A percentile compares a stretch with the other conserved stretches of the same genome.
Evolutionary conservation across 1,284 basidiomycete genomes (phyloP).

Genomic region (Sphagnurus paluster): DNA sequence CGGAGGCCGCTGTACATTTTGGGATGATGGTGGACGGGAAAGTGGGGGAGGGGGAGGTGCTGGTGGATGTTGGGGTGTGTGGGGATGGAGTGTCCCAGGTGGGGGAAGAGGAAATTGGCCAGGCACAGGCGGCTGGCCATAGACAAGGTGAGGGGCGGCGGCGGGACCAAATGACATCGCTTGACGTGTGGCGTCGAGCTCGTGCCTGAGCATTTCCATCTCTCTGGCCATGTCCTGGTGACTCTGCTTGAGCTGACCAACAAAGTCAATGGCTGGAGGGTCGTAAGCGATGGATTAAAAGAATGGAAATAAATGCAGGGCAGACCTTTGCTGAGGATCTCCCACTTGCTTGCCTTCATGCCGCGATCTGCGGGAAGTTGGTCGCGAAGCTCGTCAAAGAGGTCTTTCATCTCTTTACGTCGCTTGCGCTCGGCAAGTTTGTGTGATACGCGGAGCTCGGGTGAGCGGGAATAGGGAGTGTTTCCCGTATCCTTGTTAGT

Average conservation of each 20-base stretch:
- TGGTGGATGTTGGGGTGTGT: conserved; percentile 51
- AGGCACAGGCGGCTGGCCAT: conserved; percentile 44
- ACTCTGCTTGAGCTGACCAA: conserved; percentile 71
- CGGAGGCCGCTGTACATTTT: too few species aligned
- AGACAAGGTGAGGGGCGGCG: conserved; percentile 53
- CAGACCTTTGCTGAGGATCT: conserved; percentile 90
- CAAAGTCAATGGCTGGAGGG: conserved; percentile 81
- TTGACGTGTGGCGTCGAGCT: conserved; percentile 66
- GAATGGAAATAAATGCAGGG: conserved; percentile 7
- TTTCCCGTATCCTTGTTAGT: conserved; percentile 50
- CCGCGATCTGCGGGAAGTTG: conserved; percentile 88
- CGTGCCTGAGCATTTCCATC: conserved; percentile 75
- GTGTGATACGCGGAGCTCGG: conserved; percentile 90
- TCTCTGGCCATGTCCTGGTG: conserved; percentile 78
- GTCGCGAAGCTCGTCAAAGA: conserved; percentile 93
- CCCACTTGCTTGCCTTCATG: conserved; percentile 97
- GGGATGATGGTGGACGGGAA: conserved; percentile 32
- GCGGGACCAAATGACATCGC: conserved; percentile 51
- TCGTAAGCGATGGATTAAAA: conserved; percentile 7
- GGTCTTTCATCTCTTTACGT: conserved; percentile 95
- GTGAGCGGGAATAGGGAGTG: conserved; percentile 91
- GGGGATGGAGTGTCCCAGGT: conserved; percentile 42
- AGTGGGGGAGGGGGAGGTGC: conserved; percentile 37
- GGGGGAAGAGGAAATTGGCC: conserved; percentile 43
- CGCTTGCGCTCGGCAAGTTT: conserved; percentile 94